These are phyloP conservation scores for Rhizopogon parksii DNA, from an alignment of 1,284 basidiomycete genomes.

Conservation along the genomic window DNA sequence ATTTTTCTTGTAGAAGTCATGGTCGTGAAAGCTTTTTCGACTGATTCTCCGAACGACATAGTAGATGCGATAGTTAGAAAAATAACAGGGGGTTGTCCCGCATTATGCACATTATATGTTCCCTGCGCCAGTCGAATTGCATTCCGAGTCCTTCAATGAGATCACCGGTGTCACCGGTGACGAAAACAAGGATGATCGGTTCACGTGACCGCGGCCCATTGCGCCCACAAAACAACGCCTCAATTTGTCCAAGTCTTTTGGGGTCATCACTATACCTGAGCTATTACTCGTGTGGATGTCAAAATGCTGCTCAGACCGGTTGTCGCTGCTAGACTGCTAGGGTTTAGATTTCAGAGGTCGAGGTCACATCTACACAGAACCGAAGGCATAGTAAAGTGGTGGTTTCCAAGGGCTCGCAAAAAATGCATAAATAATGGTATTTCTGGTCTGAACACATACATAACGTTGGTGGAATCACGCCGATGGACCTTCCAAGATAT, in stretches of 20 bases:
- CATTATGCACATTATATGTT: no score
- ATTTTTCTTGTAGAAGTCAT: conserved; percentile 17
- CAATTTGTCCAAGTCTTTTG: no score
- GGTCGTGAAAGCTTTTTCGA: conserved; percentile 9
- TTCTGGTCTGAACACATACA: not conserved
- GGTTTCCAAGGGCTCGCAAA: not conserved
- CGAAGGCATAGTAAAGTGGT: no score
- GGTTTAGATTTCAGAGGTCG: no score
- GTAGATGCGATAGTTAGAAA: not conserved
- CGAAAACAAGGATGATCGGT: conserved; percentile 9
- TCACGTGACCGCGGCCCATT: conserved; percentile 1
- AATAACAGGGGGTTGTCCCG: no score
- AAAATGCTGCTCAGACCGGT: no score
- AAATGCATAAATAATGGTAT: not conserved
- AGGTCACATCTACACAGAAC: no score
- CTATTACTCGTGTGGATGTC: no score
- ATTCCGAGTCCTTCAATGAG: conserved; percentile 8
- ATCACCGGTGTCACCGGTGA: conserved; percentile 21
- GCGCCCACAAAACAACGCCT: no score
- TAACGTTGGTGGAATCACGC: not conserved
- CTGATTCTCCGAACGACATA: conserved; percentile 20
- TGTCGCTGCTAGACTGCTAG: no score
- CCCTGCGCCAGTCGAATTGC: conserved; percentile 1
- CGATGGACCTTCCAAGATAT: not conserved
- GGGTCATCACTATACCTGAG: no score